A percentile compares a stretch with the other conserved stretches of the same genome.
phyloP scores from a whole-genome alignment of 2,329 filamentous ascomycete species.

The Calonectria hongkongensis region DNA sequence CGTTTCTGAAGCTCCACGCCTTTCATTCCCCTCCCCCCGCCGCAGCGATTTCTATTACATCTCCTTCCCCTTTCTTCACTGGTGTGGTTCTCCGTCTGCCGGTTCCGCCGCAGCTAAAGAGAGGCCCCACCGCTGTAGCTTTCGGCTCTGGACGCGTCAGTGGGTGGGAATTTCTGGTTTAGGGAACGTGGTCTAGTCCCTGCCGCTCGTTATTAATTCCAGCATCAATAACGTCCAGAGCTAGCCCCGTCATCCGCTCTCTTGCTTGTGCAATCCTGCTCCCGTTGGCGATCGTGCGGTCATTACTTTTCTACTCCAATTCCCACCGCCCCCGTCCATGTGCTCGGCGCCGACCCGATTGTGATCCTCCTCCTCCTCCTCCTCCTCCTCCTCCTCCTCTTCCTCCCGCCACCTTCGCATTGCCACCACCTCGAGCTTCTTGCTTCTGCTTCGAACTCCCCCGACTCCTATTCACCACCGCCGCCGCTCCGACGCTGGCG shows the following conservation, averaged over 20 bases:
- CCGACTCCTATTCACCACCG: conserved; percentile 41
- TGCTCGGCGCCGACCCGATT: background rate
- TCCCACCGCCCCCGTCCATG: conserved; percentile 16
- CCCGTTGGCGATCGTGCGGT: conserved; percentile 13
- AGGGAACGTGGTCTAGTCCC: conserved; percentile 56
- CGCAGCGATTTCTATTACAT: conserved; percentile 33
- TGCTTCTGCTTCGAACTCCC: conserved; percentile 21
- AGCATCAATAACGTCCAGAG: conserved; percentile 36
- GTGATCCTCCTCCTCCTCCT: background rate
- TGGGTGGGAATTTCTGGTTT: conserved; percentile 48
- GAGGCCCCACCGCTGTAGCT: conserved; percentile 49
- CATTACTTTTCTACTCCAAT: background rate
- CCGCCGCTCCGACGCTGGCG: conserved; percentile 51
- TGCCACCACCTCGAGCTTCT: background rate
- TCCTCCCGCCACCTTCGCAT: background rate
- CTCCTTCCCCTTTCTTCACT: conserved; percentile 41
- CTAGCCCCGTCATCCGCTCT: conserved; percentile 7
- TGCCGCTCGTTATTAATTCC: conserved; percentile 55
- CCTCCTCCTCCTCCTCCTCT: background rate
- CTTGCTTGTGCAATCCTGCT: conserved; percentile 33
- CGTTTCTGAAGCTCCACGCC: conserved; percentile 4
- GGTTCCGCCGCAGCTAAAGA: conserved; percentile 28
- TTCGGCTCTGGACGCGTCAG: conserved; percentile 51
- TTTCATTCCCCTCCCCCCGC: background rate
- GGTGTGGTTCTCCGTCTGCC: conserved; percentile 20